Base-by-base conservation (phyloP, 225 moss, liverwort and hornwort species). In the Anthoceros angustus region DNA sequence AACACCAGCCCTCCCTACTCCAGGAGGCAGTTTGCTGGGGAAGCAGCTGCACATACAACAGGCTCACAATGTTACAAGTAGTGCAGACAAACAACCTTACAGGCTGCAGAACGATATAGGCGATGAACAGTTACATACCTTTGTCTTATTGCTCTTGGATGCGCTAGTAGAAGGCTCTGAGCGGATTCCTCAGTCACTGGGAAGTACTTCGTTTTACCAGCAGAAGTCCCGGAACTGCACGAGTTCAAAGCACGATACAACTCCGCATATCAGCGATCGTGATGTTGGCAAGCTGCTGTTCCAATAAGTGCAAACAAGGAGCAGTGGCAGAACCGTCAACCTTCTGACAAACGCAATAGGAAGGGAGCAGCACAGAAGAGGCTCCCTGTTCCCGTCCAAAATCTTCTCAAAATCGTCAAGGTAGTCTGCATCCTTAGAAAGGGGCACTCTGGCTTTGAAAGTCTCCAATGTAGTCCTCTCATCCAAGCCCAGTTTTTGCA, bases 391-490 rank as follows among this genome's bases (percentile, higher is more conserved):
- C 55, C 55, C 55, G 55, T 55, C 55, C 55, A 55, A 18, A 0
- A 55, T 4, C 55, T 15, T 55, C 55, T 55, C n/a, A 20, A 55
- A 18, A 23, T 18, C 55, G 6, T 9, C 55, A 15, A 7, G 16
- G 18, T 55, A 8, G n/a, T 55, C 55, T 23, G 55, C 0, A 20
- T 8, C 6, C 8, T 18, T 55, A 23, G 55, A 55, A 18, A 55
- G 55, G 23, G 55, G 55, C 55, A 55, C 55, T 3, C n/a, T 55
- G n/a, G 55, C 55, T 23, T 55, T 55, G 23, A 55, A 55, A 55
- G 16, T 15, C 55, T 55, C 55, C 8, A 20, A 18, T 18, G 18
- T 23, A 20, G 55, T 55, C 23, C 4, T 55, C 4, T 15, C 55
- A 7, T 55, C n/a, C 55, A 55, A 23, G 23, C 55, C 55, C 55